Percentiles rank a stretch among this genome's conserved stretches.
Evolutionary conservation across 306 rosid genomes (phyloP).

Genomic region (Sechiopsis laciniata): DNA sequence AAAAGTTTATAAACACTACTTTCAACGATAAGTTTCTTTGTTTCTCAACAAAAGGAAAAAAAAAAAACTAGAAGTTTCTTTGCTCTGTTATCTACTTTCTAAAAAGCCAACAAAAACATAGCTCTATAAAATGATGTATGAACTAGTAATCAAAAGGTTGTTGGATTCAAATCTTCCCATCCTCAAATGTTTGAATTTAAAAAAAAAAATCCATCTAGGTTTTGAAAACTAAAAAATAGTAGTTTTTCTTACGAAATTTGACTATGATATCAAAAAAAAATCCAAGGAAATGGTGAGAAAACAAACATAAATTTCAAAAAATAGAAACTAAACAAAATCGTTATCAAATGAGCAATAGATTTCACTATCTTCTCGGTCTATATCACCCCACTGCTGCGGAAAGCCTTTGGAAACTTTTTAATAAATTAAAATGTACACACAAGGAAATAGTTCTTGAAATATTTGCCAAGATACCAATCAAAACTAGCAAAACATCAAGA

Average conservation of each 20-base stretch:
- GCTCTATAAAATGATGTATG: no score
- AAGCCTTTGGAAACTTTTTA: not conserved
- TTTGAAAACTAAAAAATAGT: not conserved
- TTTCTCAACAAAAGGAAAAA: no score
- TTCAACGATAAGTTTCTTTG: no score
- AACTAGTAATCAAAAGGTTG: no score
- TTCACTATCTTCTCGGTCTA: not conserved
- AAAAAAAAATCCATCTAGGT: not conserved
- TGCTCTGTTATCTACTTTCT: no score
- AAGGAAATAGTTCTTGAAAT: not conserved
- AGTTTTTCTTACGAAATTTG: not conserved
- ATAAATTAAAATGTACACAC: not conserved
- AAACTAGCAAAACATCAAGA: conserved; percentile 17
- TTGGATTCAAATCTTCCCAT: no score
- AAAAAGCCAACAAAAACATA: no score
- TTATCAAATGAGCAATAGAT: not conserved
- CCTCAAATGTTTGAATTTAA: no score
- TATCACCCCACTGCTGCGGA: not conserved
- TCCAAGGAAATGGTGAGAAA: not conserved
- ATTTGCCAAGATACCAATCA: not conserved
- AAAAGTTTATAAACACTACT: no score
- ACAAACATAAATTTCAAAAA: not conserved
- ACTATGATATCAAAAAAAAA: not conserved
- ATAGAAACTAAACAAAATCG: not conserved
- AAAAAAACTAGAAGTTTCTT: no score